These are phyloP conservation scores for Malassezia pachydermatis DNA, from an alignment of 1,284 basidiomycete genomes.

Conservation along the genomic window DNA sequence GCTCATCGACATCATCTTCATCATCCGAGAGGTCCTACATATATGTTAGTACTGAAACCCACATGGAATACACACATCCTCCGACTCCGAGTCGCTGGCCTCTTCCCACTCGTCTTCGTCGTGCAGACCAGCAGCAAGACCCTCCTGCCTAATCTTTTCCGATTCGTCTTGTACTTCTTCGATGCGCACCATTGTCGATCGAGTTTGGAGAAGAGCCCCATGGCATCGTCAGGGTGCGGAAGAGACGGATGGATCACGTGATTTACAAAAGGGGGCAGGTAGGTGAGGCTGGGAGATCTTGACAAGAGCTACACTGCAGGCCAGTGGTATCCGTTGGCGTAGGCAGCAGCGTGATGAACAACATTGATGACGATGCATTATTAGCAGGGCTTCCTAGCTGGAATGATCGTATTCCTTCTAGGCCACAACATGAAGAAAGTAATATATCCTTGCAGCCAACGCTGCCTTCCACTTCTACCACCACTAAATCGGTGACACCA, in stretches of 20 bases:
- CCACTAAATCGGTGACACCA: too few relatives aligned
- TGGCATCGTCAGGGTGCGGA: not conserved
- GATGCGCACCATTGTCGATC: conserved; percentile 18
- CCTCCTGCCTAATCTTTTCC: conserved; percentile 13
- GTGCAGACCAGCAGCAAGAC: not conserved
- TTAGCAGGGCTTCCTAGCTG: conserved; percentile 5
- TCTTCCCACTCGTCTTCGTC: conserved; percentile 18
- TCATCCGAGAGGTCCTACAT: conserved; percentile 30
- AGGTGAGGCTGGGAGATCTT: not conserved
- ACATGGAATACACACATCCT: conserved; percentile 10
- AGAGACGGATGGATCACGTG: conserved; percentile 5
- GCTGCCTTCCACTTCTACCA: too few relatives aligned
- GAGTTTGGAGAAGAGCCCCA: not conserved
- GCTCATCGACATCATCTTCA: conserved; percentile 31
- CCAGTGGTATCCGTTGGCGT: not conserved
- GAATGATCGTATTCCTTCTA: not conserved
- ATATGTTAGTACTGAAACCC: conserved; percentile 4
- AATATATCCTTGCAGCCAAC: not conserved
- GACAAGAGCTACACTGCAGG: not conserved
- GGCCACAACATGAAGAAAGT: not conserved
- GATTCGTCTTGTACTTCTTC: conserved; percentile 23
- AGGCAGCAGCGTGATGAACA: not conserved
- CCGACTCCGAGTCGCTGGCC: conserved; percentile 9
- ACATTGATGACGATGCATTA: conserved; percentile 8
- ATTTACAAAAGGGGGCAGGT: too few relatives aligned